Evolutionary conservation across 2,329 filamentous ascomycete species (phyloP), one percentile per base, ranked within the genome.

Genomic region (Macrophomina phaseolina): DNA sequence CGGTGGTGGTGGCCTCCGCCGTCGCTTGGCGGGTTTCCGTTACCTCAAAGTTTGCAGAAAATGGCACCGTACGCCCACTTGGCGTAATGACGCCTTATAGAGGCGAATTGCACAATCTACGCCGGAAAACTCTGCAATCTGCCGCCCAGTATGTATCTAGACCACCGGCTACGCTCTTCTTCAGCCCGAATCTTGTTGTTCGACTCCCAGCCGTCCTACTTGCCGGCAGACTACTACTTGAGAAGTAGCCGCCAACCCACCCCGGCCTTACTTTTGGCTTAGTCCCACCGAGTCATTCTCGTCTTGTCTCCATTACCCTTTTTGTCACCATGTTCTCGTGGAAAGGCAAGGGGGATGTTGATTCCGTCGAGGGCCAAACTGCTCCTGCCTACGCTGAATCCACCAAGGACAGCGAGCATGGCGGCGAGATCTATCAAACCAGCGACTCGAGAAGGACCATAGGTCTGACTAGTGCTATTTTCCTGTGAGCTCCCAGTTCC

Each of bases 401-500:
- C 0, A 8, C 23, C 18, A 64, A 64, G 61, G 64, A 53, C 45
- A 66, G 64, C 55, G 65, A 67, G 16, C 23, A 62, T 56, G 65
- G 56, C 48, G 65, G 52, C n/a, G 56, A 55, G 16, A 64, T 65
- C 34, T 68, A 68, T 23, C 55, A 67, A 32, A 68, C 67, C 23
- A 67, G 64, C 23, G 65, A 67, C 14, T 58, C 65, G 30, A 66
- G 67, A 18, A 56, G 67, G 38, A 60, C 62, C 45, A 67, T 68
- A 28, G 67, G 67, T 30, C 53, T 67, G 8, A 45, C 56, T 42
- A 64, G 56, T 14, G 67, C 67, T 18, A 16, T 67, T 38, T 67
- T 68, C 42, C 65, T 68, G 52, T 68, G 42, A 49, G 67, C 32
- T n/a, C 11, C 30, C 32, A 38, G 16, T 14, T 30, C 58, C 45